Percentiles rank a stretch among this genome's conserved stretches.
Evolutionary conservation across 495 filamentous ascomycete genomes (phyloP).

Genomic region (Tuber brumale): DNA sequence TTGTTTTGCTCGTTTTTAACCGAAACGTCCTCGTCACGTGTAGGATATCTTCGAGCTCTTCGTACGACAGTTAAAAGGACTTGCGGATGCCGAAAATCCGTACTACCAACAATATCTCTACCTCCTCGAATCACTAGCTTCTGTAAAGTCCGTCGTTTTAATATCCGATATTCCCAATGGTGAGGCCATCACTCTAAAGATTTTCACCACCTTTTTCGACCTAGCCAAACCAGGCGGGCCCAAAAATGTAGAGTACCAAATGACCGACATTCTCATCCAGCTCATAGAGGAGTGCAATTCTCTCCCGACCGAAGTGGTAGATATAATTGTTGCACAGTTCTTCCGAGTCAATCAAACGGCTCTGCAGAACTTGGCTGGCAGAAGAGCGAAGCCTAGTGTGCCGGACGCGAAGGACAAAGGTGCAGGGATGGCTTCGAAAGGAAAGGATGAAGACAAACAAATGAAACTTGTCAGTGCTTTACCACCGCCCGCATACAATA

Average conservation of each 20-base stretch:
- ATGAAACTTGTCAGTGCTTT: conserved; percentile 57
- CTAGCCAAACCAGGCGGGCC: conserved; percentile 65
- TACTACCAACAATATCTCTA: conserved; percentile 92
- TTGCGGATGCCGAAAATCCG: conserved; percentile 79
- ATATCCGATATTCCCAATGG: conserved; percentile 81
- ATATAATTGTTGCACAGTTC: conserved; percentile 92
- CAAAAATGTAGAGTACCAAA: conserved; percentile 86
- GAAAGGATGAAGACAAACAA: conserved; percentile 57
- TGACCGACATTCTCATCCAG: conserved; percentile 75
- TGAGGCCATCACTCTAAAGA: conserved; percentile 65
- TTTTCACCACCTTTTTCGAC: conserved; percentile 87
- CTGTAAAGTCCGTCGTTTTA: conserved; percentile 89
- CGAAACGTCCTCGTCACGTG: conserved; percentile 1
- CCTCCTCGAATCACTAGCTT: conserved; percentile 77
- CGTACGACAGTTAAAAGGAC: conserved; percentile 69
- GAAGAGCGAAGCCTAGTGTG: conserved; percentile 55
- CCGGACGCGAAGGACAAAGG: conserved; percentile 22
- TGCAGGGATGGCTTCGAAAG: conserved; percentile 13
- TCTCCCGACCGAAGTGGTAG: conserved; percentile 77
- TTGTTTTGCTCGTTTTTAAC: conserved; percentile 12
- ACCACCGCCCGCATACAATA: conserved; percentile 77
- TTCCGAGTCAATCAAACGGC: conserved; percentile 67
- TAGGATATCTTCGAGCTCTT: conserved; percentile 93
- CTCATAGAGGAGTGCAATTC: conserved; percentile 78
- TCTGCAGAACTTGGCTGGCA: conserved; percentile 46